Base-by-base conservation (phyloP, 345 rosid genomes). In the Hypericum androsaemum region DNA sequence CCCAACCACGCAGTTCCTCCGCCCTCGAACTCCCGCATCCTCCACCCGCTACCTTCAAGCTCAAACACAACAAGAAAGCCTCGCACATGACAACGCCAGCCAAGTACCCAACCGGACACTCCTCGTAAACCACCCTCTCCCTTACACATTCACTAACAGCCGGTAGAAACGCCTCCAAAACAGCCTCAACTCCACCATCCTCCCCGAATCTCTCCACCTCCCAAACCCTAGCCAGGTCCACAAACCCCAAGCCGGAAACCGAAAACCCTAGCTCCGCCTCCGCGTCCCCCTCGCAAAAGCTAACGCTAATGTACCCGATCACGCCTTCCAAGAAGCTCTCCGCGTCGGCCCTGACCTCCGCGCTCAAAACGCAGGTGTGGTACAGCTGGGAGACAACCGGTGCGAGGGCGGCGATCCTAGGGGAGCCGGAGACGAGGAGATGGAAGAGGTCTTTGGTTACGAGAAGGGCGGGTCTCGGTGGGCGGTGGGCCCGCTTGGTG, bases 31-130 rank as follows among this genome's bases (percentile, higher is more conserved):
- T 50, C 10, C 57, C 69, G 5, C 47, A 56, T 17, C 66, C 70
- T 22, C 32, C 2, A 22, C 32, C 32, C 1, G 32, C 32, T 50
- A 79, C 79, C 35, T 76, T 85, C 74, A 79, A 70, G 68, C 92
- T 74, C 39, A 73, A 55, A 57, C 60, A 71, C 64, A 88, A 60
- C 70, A 82, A 54, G 16, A 84, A 70, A 10, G 60, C 70, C 71
- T 88, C 83, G 43, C 67, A 61, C 82, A 80, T 83, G 1, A 88
- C 94, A 8, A 74, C 64, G 59, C 94, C 96, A 32, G 86, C 86
- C 57, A 84, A 69, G 60, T 48, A 56, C 47, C 77, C 80, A 53
- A 79, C 55, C 39, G 53, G 45, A 56, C 80, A 76, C 41, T 72
- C 80, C 37, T 56, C 69, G 44, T 64, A 59, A 6, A 71, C 22